A percentile compares a stretch with the other conserved stretches of the same genome.
phyloP scores from a whole-genome alignment of 176 grass and related monocot genomes.

The Oryza nivara region DNA sequence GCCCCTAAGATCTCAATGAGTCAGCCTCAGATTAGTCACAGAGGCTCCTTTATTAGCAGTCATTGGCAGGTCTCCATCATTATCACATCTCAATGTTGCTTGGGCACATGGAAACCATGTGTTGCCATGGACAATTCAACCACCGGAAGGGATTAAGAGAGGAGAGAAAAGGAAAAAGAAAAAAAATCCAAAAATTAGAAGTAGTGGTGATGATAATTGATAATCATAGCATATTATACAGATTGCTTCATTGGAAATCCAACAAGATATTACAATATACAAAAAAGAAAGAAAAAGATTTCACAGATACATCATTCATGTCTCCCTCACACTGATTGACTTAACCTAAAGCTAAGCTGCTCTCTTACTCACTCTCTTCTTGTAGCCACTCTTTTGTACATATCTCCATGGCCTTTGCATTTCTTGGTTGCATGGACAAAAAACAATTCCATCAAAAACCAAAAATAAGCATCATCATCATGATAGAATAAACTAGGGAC shows the following conservation, averaged over 20 bases:
- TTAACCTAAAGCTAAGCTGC: constrained; percentile 35
- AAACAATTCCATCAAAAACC: constrained; percentile 62
- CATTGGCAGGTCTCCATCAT: constrained; percentile 38
- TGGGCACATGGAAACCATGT: constrained; percentile 59
- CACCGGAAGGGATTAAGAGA: background rate
- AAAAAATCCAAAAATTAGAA: background rate
- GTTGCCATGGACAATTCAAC: constrained; percentile 19
- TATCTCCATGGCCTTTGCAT: constrained; percentile 62
- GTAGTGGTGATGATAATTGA: background rate
- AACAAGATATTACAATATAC: constrained; percentile 54
- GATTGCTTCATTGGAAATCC: constrained; percentile 41
- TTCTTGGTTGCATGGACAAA: constrained; percentile 71
- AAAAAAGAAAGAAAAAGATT: constrained; percentile 5
- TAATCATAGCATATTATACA: constrained; percentile 45
- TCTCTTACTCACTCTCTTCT: constrained; percentile 22
- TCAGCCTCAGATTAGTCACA: constrained; percentile 2
- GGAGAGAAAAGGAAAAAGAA: background rate
- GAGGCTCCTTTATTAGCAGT: background rate
- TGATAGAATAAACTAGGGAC: constrained; percentile 50
- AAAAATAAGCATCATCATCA: constrained; percentile 57
- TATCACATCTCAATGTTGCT: constrained; percentile 32
- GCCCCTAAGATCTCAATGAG: background rate
- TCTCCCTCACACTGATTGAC: constrained; percentile 27
- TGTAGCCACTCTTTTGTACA: constrained; percentile 70
- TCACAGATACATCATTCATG: constrained; percentile 31